Percentiles rank a stretch among this genome's conserved stretches.
phyloP scores from a whole-genome alignment of 2,329 filamentous ascomycete species.

The Fusarium annulatum region DNA sequence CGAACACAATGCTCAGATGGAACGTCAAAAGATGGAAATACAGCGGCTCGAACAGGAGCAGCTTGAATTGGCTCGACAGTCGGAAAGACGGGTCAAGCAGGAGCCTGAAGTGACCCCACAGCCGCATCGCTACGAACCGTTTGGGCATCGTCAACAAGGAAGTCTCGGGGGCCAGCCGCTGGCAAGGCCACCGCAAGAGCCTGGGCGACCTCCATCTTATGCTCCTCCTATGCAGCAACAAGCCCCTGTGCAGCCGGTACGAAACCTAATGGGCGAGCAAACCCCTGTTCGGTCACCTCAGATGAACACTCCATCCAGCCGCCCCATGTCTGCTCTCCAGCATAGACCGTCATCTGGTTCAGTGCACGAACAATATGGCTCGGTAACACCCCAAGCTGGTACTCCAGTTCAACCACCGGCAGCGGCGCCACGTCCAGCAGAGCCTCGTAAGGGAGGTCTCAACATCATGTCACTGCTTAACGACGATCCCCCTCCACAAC shows the following conservation, averaged over 20 bases:
- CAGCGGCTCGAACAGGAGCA: slow-evolving; percentile 46
- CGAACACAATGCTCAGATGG: slow-evolving; percentile 44
- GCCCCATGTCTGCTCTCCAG: slow-evolving; percentile 54
- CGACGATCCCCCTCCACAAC: slow-evolving; percentile 64
- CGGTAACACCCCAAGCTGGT: slow-evolving; percentile 44
- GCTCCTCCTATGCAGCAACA: slow-evolving; percentile 48
- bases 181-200: slow-evolving; percentile 56
- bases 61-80: slow-evolving; percentile 45
- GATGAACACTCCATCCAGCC: slow-evolving; percentile 51
- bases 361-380: slow-evolving; percentile 47
- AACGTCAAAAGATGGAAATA: slow-evolving; percentile 49
- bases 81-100: slow-evolving; percentile 58
- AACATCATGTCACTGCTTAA: slow-evolving; percentile 73
- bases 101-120: slow-evolving; percentile 58
- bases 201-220: slow-evolving; percentile 53
- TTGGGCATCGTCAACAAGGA: slow-evolving; percentile 53
- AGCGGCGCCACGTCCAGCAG: slow-evolving; percentile 55
- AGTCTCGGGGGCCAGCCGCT: slow-evolving; percentile 54
- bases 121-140: slow-evolving; percentile 59
- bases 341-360: slow-evolving; percentile 49
- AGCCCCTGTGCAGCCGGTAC: slow-evolving; percentile 53
- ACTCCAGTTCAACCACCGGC: slow-evolving; percentile 50
- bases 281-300: slow-evolving; percentile 53
- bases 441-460: slow-evolving; percentile 69
- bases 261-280: slow-evolving; percentile 55